Percentiles rank a stretch among this genome's conserved stretches.
Evolutionary conservation across 1,284 basidiomycete genomes (phyloP).

Genomic region (Leccinum subrobustum): DNA sequence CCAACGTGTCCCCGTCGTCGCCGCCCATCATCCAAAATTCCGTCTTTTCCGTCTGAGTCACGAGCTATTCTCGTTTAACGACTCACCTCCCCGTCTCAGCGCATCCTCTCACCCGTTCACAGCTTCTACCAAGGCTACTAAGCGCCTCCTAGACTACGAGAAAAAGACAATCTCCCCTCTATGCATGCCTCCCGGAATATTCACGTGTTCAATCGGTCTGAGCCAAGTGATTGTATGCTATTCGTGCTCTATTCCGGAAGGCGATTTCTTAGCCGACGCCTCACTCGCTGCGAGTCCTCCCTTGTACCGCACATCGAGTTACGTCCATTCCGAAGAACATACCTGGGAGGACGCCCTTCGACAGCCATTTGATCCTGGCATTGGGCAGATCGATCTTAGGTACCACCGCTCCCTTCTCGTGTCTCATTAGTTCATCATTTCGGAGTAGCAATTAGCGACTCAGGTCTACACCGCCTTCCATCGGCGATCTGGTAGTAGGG

Average conservation of each 20-base stretch:
- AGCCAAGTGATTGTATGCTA: background rate
- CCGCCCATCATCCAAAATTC: slow-evolving; percentile 29
- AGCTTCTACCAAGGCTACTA: slow-evolving; percentile 30
- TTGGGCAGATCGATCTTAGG: slow-evolving; percentile 35
- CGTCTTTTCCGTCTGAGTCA: slow-evolving; percentile 30
- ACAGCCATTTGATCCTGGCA: slow-evolving; percentile 30
- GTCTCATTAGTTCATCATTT: slow-evolving; percentile 11
- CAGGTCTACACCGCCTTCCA: slow-evolving; percentile 28
- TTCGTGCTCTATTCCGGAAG: slow-evolving; percentile 29
- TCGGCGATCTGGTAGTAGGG: slow-evolving; percentile 20
- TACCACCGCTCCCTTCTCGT: slow-evolving; percentile 5
- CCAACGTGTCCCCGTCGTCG: slow-evolving; percentile 27
- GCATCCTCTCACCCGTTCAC: slow-evolving; percentile 30
- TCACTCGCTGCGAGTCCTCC: slow-evolving; percentile 14
- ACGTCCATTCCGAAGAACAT: slow-evolving; percentile 28
- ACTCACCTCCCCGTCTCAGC: slow-evolving; percentile 15
- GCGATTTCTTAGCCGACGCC: slow-evolving; percentile 14
- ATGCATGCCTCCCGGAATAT: slow-evolving; percentile 24
- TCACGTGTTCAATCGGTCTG: slow-evolving; percentile 10
- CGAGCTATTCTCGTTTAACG: slow-evolving; percentile 15
- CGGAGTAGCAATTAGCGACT: slow-evolving; percentile 25
- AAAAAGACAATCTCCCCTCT: slow-evolving; percentile 24
- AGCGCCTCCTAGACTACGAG: slow-evolving; percentile 30
- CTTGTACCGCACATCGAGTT: slow-evolving; percentile 19
- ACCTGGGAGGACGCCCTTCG: slow-evolving; percentile 31